These are phyloP conservation scores for Phytophthora pistaciae DNA, from an alignment of 352 stramenopile genomes.

Conservation along the genomic window DNA sequence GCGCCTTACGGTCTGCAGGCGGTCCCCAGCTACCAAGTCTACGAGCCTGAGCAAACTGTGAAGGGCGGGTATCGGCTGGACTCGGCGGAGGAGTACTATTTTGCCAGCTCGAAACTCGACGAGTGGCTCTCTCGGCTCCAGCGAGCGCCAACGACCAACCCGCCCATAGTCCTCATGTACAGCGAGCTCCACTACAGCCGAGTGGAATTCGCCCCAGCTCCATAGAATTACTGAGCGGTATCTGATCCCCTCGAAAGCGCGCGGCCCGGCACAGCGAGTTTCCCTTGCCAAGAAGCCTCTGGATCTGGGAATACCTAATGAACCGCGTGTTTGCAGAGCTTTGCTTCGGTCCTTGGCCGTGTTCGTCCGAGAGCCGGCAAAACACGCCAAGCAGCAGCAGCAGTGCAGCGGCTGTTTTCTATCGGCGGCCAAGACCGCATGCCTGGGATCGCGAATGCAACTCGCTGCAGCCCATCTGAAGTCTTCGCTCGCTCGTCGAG, in stretches of 20 bases:
- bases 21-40: slow-evolving; percentile 17
- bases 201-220: slow-evolving; percentile 14
- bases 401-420: slow-evolving; percentile 17
- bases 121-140: slow-evolving; percentile 16
- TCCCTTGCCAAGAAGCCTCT: neutral
- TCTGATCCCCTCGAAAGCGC: neutral
- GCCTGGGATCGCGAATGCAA: slow-evolving; percentile 8
- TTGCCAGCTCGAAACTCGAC: slow-evolving; percentile 3
- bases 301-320: neutral
- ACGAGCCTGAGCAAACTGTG: slow-evolving; percentile 8
- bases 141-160: neutral
- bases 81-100: slow-evolving; percentile 19
- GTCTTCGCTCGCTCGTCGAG: slow-evolving; percentile 7
- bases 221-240: too few species aligned
- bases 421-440: slow-evolving; percentile 14
- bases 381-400: neutral
- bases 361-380: neutral
- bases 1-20: slow-evolving; percentile 14
- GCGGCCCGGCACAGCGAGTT: neutral
- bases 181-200: slow-evolving; percentile 25
- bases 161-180: slow-evolving; percentile 19
- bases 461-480: slow-evolving; percentile 12
- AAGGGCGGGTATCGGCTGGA: slow-evolving; percentile 14
- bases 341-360: neutral
- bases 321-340: neutral